Evolutionary conservation across 176 grass and related monocot genomes (phyloP), one percentile per base, ranked within the genome.

Genomic region (Zea luxurians): DNA sequence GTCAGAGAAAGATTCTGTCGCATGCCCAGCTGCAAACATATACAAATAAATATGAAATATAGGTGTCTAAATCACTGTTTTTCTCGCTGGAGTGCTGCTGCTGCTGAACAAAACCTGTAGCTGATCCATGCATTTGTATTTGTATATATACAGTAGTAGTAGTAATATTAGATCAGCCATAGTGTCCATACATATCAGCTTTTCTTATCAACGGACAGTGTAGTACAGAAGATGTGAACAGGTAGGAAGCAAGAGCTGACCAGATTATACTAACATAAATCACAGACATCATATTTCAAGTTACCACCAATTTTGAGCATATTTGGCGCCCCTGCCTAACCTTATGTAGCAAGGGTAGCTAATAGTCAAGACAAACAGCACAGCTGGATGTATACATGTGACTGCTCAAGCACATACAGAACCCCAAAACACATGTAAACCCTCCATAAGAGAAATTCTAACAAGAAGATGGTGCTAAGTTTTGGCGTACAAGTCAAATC

Each of bases 1-100:
- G 74, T 99, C 96, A 20, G 96, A 88, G 78, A 98, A 98, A 72
- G 96, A 95, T 84, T 99, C 92, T 37, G 96, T 99, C 21, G 85
- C 92, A 85, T 99, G 92, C 74, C 96, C 96, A 90, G 92, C 96
- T 99, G 82, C 86, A 94, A 83, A 87, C 20, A 62, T 27, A 84
- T 58, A 80, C 50, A 69, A 35, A 16, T 4, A 76, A 77, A 48
- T 47, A 38, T 72, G 37, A 48, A 83, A 79, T 71, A 60, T 60
- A 64, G 0, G 6, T 58, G 47, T 70, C n/a, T 55, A 55, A 8
- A 18, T 55, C 53, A 55, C 17, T 55, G n/a, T 55, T 44, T 27
- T 27, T 27, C 18, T 55, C 53, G 43, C 43, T 44, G 43, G 43
- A 44, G 43, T 44, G 43, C 7, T 44, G 43, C 43, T 44, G 43